Conservation (phyloP, 1,284 basidiomycete genomes). For the Cryptococcus sp. region DNA sequence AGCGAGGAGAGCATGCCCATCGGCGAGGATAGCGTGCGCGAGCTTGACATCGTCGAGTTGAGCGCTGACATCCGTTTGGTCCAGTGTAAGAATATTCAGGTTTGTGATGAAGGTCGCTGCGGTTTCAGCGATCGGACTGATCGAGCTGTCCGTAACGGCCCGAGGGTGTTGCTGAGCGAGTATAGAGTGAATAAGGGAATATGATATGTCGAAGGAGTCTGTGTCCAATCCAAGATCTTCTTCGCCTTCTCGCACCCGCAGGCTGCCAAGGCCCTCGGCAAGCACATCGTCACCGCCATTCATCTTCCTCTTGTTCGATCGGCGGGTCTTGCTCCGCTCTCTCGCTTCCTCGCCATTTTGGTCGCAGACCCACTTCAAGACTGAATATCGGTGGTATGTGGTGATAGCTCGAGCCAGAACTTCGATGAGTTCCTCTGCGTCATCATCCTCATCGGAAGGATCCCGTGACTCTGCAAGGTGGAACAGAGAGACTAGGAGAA, state of each 20-base stretch:
- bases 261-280: slow-evolving; percentile 55
- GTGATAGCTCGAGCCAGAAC: slow-evolving; percentile 39
- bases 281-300: slow-evolving; percentile 34
- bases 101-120: slow-evolving; percentile 51
- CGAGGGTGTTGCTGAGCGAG: slow-evolving; percentile 53
- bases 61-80: slow-evolving; percentile 34
- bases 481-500: slow-evolving; percentile 48
- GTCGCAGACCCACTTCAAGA: slow-evolving; percentile 45
- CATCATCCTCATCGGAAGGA: slow-evolving; percentile 29
- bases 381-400: slow-evolving; percentile 46
- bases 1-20: slow-evolving; percentile 67
- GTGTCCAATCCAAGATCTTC: slow-evolving; percentile 24
- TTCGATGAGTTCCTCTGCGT: slow-evolving; percentile 37
- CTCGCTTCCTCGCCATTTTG: slow-evolving; percentile 33
- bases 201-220: slow-evolving; percentile 54
- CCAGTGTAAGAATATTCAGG: slow-evolving; percentile 14
- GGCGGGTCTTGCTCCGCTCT: slow-evolving; percentile 20
- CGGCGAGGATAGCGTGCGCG: slow-evolving; percentile 65
- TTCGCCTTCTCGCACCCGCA: slow-evolving; percentile 36
- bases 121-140: slow-evolving; percentile 64
- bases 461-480: slow-evolving; percentile 34
- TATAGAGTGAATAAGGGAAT: slow-evolving; percentile 70
- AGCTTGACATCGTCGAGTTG: slow-evolving; percentile 63
- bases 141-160: slow-evolving; percentile 58
- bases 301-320: slow-evolving; percentile 24